These are phyloP conservation scores for Solanum hybrid DNA, from an alignment of 305 asterid genomes.

Conservation along the genomic window DNA sequence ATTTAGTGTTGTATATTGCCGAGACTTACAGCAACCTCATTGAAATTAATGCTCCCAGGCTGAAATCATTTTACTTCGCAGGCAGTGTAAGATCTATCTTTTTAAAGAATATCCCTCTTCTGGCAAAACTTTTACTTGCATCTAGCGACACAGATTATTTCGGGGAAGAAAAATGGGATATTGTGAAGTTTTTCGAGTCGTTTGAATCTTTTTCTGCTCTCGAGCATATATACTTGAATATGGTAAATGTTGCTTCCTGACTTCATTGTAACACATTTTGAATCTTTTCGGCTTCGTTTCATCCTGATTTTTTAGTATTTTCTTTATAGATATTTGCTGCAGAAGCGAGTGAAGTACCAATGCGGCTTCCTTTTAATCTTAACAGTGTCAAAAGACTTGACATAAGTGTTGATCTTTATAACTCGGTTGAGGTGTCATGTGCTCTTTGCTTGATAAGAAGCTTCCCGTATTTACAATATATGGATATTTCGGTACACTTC, in stretches of 20 bases:
- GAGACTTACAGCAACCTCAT: neutral
- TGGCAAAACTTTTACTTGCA: neutral
- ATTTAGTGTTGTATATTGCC: neutral
- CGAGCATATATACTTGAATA: neutral
- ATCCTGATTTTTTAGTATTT: neutral
- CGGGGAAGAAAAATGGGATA: neutral
- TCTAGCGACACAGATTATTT: neutral
- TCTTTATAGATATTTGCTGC: constrained; percentile 1
- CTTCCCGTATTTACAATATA: neutral
- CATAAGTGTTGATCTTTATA: neutral
- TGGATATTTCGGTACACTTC: constrained; percentile 1
- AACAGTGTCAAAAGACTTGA: neutral
- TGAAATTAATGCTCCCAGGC: constrained; percentile 6
- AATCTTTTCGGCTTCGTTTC: neutral
- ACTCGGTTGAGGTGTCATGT: neutral
- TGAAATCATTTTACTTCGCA: neutral
- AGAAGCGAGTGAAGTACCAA: constrained; percentile 4
- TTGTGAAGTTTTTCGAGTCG: neutral
- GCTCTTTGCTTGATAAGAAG: neutral
- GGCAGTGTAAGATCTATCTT: neutral
- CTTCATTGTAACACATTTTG: neutral
- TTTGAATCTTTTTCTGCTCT: constrained; percentile 6
- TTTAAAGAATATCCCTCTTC: constrained; percentile 2
- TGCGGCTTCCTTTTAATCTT: neutral
- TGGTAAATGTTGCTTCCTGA: constrained; percentile 4